Conservation (phyloP, 441 rosid species). For the Jatropha multifida region DNA sequence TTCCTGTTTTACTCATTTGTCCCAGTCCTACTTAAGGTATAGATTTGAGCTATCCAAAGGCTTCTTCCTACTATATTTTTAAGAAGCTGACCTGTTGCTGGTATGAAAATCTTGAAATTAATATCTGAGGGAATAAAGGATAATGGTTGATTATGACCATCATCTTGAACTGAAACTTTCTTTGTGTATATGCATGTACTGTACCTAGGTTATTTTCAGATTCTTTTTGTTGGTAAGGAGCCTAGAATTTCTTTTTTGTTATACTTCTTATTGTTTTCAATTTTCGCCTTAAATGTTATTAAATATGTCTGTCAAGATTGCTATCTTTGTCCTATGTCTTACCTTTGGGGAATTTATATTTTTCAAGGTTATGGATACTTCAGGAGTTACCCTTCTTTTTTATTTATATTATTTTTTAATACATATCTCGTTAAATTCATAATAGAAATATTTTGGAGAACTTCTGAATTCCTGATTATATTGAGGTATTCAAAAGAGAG, state of each 20-base stretch:
- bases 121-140: background rate
- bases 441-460: background rate
- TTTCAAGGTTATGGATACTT: background rate
- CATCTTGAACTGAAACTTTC: background rate
- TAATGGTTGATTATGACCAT: background rate
- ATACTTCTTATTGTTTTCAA: background rate
- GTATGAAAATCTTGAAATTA: conserved; percentile 3
- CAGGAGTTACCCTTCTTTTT: background rate
- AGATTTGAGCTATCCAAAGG: conserved; percentile 7
- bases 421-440: no score
- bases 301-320: background rate
- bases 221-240: background rate
- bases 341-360: background rate
- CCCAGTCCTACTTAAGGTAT: conserved; percentile 82
- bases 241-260: background rate
- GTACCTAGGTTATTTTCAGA: background rate
- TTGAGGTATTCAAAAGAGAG: background rate
- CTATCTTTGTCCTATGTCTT: background rate
- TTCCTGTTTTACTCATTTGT: conserved; percentile 82
- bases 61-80: background rate
- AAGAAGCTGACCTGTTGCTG: conserved; percentile 1
- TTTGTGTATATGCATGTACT: background rate
- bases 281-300: background rate
- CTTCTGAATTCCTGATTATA: background rate
- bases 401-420: no score